A percentile compares a stretch with the other conserved stretches of the same genome.
Evolutionary conservation across 2,329 filamentous ascomycete species (phyloP).

Genomic region (Pseudogymnoascus pannorum): DNA sequence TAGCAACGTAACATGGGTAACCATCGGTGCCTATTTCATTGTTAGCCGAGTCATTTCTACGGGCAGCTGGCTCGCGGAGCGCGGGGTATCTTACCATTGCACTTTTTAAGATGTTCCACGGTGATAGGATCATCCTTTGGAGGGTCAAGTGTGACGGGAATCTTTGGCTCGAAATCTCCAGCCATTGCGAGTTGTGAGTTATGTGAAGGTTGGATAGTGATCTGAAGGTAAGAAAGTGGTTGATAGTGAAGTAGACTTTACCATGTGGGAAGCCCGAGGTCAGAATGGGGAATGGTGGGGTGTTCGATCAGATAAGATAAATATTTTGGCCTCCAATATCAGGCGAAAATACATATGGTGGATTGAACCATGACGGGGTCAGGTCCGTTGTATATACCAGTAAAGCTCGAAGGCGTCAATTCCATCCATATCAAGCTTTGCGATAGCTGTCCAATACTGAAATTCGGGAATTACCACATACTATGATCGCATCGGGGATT

Average conservation of each 20-base stretch:
- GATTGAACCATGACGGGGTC: neutral
- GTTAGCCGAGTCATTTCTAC: neutral
- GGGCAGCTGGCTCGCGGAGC: neutral
- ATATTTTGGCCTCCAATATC: neutral
- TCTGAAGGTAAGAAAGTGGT: neutral
- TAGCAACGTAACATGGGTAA: conserved; percentile 59
- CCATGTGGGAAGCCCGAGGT: neutral
- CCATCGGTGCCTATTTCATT: conserved; percentile 51
- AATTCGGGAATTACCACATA: neutral
- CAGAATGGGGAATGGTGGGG: conserved; percentile 5
- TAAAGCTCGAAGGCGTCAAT: neutral
- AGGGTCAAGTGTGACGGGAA: conserved; percentile 64
- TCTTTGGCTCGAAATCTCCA: conserved; percentile 71
- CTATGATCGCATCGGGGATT: neutral
- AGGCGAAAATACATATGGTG: neutral
- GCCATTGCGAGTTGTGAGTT: conserved; percentile 36
- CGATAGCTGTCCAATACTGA: neutral
- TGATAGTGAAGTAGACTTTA: neutral
- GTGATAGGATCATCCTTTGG: conserved; percentile 85
- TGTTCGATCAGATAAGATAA: conserved; percentile 1
- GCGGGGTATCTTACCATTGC: conserved; percentile 60
- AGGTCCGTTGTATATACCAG: neutral
- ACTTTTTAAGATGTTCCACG: conserved; percentile 69
- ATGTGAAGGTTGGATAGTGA: neutral
- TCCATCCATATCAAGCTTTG: neutral